A percentile compares a stretch with the other conserved stretches of the same genome.
These are phyloP conservation scores for Isoetes engelmannii DNA, from an alignment of 83 land plant species.

Conservation along the genomic window DNA sequence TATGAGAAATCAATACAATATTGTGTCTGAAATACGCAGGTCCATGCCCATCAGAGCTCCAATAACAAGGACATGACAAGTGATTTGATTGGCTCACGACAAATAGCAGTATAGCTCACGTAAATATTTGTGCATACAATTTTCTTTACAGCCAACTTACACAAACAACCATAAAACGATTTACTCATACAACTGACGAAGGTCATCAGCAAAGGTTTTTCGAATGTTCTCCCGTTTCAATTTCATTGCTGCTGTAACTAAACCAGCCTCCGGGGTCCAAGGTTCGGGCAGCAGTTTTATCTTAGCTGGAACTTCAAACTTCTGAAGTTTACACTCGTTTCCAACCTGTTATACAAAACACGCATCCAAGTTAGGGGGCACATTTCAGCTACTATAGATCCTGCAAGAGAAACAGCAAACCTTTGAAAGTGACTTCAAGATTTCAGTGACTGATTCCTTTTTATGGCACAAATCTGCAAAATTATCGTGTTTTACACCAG, in stretches of 20 bases:
- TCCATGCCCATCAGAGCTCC: too few relatives aligned
- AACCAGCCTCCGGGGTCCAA: conserved; percentile 76
- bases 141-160: background rate
- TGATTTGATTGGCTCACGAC: too few relatives aligned
- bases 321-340: conserved; percentile 5
- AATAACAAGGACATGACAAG: too few relatives aligned
- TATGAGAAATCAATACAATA: too few relatives aligned
- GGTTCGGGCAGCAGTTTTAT: conserved; percentile 49
- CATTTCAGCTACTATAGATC: conserved; percentile 1
- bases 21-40: too few relatives aligned
- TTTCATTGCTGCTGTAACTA: conserved; percentile 70
- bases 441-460: conserved; percentile 51
- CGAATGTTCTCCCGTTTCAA: conserved; percentile 53
- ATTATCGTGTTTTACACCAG: conserved; percentile 38
- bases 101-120: too few relatives aligned
- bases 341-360: conserved; percentile 1
- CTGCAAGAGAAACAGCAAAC: conserved; percentile 17
- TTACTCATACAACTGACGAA: conserved; percentile 33
- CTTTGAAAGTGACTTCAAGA: conserved; percentile 49
- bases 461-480: conserved; percentile 59
- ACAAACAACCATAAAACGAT: background rate
- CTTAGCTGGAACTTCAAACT: conserved; percentile 55
- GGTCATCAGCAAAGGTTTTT: conserved; percentile 38
- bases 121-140: too few relatives aligned
- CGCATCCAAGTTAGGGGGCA: background rate